phyloP scores from a whole-genome alignment of 805 yeast species.

The Starmerella khaoyaiensis region DNA sequence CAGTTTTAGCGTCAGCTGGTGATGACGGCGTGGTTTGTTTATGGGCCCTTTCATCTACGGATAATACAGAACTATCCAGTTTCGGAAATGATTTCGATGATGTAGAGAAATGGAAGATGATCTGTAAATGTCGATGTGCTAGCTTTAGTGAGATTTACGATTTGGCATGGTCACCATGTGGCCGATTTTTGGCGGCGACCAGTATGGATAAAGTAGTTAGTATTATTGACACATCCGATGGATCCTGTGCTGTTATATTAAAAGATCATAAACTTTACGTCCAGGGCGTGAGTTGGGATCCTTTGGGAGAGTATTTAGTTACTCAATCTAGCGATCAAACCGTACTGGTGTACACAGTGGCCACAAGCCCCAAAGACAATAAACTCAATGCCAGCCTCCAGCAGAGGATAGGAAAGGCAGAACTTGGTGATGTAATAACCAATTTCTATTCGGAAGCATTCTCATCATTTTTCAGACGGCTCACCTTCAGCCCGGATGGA shows the following conservation, averaged over 20 bases:
- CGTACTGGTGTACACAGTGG: slow-evolving; percentile 51
- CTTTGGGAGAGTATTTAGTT: slow-evolving; percentile 57
- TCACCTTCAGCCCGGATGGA: slow-evolving; percentile 87
- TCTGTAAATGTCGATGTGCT: slow-evolving; percentile 32
- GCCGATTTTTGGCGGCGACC: slow-evolving; percentile 64
- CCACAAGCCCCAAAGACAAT: neutral
- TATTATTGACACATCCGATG: slow-evolving; percentile 46
- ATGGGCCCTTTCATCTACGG: slow-evolving; percentile 42
- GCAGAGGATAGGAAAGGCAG: too few relatives aligned
- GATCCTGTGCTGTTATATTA: slow-evolving; percentile 44
- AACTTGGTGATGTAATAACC: neutral
- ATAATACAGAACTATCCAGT: slow-evolving; percentile 11
- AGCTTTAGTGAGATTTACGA: slow-evolving; percentile 75
- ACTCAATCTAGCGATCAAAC: slow-evolving; percentile 86
- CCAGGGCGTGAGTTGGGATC: slow-evolving; percentile 97
- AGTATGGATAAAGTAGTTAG: slow-evolving; percentile 80
- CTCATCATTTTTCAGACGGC: slow-evolving; percentile 78
- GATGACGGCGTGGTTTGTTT: slow-evolving; percentile 84
- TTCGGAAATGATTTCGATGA: slow-evolving; percentile 41
- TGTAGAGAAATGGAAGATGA: slow-evolving; percentile 61
- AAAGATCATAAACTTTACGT: slow-evolving; percentile 78
- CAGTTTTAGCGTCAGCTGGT: slow-evolving; percentile 73
- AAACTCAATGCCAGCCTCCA: too few relatives aligned
- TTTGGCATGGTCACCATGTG: slow-evolving; percentile 83
- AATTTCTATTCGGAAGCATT: slow-evolving; percentile 62